Percentiles rank a stretch among this genome's conserved stretches.
These are phyloP conservation scores for Candida sp. DNA, from an alignment of 1,139 yeast genomes.

Conservation along the genomic window DNA sequence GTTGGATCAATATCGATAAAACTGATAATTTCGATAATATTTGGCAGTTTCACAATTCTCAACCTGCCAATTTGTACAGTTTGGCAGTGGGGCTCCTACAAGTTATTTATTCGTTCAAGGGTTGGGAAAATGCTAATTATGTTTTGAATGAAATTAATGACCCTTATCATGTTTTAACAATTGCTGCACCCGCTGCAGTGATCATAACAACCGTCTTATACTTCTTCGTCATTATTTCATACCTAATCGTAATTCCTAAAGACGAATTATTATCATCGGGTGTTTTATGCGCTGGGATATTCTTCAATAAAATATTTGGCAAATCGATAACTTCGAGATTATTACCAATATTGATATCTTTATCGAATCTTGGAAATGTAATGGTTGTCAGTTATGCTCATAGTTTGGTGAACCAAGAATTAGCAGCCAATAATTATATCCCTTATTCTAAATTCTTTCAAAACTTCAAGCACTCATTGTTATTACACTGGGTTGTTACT, in stretches of 20 bases:
- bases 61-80: constrained; percentile 23
- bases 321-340: constrained; percentile 56
- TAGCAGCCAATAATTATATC: constrained; percentile 68
- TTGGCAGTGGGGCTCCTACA: constrained; percentile 40
- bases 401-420: constrained; percentile 71
- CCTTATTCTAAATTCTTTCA: constrained; percentile 63
- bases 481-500: constrained; percentile 47
- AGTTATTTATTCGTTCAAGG: constrained; percentile 38
- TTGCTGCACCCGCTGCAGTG: constrained; percentile 74
- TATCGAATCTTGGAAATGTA: constrained; percentile 76
- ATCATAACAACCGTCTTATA: constrained; percentile 57
- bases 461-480: constrained; percentile 43
- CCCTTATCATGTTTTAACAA: constrained; percentile 63
- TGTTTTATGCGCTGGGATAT: constrained; percentile 69
- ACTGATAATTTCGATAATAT: constrained; percentile 24
- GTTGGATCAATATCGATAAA: constrained; percentile 21
- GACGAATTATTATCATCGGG: constrained; percentile 59
- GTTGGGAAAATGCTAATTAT: constrained; percentile 47
- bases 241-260: constrained; percentile 73
- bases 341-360: constrained; percentile 69
- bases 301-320: constrained; percentile 74
- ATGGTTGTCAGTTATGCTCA: constrained; percentile 77
- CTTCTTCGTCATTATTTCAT: constrained; percentile 67
- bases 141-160: constrained; percentile 42
- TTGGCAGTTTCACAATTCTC: constrained; percentile 20